These are phyloP conservation scores for Calvatia gigantea DNA, from an alignment of 768 basidiomycete species.

Conservation along the genomic window DNA sequence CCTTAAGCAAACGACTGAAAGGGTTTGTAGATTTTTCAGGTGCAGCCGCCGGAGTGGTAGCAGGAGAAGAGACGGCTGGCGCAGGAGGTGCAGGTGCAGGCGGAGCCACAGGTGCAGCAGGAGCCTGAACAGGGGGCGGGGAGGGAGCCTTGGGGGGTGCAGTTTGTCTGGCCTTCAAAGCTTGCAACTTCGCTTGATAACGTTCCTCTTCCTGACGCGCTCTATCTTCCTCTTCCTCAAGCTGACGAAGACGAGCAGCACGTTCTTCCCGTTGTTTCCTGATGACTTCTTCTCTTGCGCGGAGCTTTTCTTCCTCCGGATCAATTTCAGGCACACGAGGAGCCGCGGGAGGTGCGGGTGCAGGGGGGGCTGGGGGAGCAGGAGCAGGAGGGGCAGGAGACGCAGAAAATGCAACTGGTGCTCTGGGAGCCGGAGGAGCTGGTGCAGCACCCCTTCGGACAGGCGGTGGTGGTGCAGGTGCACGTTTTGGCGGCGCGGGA, in stretches of 20 bases:
- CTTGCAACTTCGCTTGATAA: slow-evolving; percentile 32
- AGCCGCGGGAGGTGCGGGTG: slow-evolving; percentile 20
- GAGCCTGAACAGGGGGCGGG: slow-evolving; percentile 32
- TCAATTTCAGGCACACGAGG: slow-evolving; percentile 52
- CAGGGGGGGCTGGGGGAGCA: slow-evolving; percentile 20
- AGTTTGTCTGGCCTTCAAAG: slow-evolving; percentile 30
- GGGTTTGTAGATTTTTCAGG: slow-evolving; percentile 71
- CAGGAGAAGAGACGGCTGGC: slow-evolving; percentile 25
- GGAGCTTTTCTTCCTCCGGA: slow-evolving; percentile 71
- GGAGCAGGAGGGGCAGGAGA: slow-evolving; percentile 37
- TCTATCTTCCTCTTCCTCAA: slow-evolving; percentile 50
- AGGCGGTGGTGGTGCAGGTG: slow-evolving; percentile 22
- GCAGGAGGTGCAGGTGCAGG: slow-evolving; percentile 31
- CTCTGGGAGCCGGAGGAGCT: slow-evolving; percentile 36
- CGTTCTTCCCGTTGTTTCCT: slow-evolving; percentile 73
- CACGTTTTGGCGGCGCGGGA: slow-evolving; percentile 5
- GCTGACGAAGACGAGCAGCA: slow-evolving; percentile 59
- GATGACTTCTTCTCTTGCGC: slow-evolving; percentile 67
- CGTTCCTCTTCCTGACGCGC: slow-evolving; percentile 34
- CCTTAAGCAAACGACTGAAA: slow-evolving; percentile 66
- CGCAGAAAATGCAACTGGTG: no score
- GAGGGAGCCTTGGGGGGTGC: slow-evolving; percentile 22
- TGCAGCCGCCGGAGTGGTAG: slow-evolving; percentile 23
- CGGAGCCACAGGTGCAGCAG: slow-evolving; percentile 30
- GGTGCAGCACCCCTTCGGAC: slow-evolving; percentile 37